Evolutionary conservation across 768 basidiomycete genomes (phyloP).

Genomic region (Sarcodon aspratus): DNA sequence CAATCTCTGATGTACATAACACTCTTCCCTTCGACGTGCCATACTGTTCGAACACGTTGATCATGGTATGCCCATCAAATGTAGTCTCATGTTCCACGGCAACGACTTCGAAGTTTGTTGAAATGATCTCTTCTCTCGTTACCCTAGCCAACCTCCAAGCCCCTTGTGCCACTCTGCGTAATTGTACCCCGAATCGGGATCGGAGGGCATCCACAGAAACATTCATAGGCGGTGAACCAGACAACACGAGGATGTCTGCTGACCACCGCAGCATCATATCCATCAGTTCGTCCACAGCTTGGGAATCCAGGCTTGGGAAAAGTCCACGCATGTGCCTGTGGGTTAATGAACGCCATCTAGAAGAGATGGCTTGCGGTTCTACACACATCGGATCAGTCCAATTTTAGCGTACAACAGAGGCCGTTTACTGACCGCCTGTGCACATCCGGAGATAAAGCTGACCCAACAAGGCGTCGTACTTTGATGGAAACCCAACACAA

Average conservation of each 20-base stretch:
- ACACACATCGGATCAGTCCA: conserved; percentile 1
- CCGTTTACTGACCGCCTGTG: conserved; percentile 30
- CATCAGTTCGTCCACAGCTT: conserved; percentile 60
- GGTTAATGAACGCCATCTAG: conserved; percentile 67
- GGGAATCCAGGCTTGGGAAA: conserved; percentile 55
- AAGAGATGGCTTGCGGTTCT: conserved; percentile 72
- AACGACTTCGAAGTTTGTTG: conserved; percentile 63
- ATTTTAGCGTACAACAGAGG: background rate
- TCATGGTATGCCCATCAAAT: conserved; percentile 42
- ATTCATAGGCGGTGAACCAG: conserved; percentile 34
- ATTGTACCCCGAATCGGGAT: conserved; percentile 43
- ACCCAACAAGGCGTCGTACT: conserved; percentile 52
- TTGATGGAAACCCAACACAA: conserved; percentile 64
- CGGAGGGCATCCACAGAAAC: conserved; percentile 24
- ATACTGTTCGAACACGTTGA: conserved; percentile 54
- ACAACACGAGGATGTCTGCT: conserved; percentile 52
- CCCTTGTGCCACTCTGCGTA: conserved; percentile 53
- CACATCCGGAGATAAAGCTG: conserved; percentile 53
- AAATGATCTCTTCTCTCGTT: conserved; percentile 65
- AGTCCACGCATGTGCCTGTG: conserved; percentile 57
- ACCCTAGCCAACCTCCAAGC: conserved; percentile 54
- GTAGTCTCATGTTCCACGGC: conserved; percentile 41
- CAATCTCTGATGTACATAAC: conserved; percentile 62
- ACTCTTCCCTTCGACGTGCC: conserved; percentile 33
- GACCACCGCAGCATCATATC: conserved; percentile 68